These are phyloP conservation scores for Pterothamnion heteromorphum DNA, from an alignment of 31 red algal species.

Conservation along the genomic window DNA sequence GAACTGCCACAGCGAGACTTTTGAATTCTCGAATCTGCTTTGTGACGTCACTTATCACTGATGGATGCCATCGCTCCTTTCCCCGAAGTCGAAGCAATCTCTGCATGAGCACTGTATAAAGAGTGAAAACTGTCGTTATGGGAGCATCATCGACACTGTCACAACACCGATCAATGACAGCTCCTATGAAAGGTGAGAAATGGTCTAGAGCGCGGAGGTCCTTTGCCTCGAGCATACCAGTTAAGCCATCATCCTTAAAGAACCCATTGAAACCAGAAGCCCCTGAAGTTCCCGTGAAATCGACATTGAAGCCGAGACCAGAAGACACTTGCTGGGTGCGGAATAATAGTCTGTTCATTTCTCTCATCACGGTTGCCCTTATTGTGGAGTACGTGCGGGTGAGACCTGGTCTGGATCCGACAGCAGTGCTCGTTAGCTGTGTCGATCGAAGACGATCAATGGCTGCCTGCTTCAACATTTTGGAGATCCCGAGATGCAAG, in stretches of 20 bases:
- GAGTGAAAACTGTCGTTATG: too few species aligned
- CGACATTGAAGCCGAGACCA: neutral
- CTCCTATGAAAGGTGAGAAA: neutral
- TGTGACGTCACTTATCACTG: too few species aligned
- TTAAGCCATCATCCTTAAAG: neutral
- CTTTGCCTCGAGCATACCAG: neutral
- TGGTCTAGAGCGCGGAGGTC: neutral
- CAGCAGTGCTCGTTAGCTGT: neutral
- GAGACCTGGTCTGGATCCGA: neutral
- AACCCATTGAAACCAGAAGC: neutral
- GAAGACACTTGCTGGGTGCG: neutral
- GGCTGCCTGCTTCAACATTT: constrained; percentile 20
- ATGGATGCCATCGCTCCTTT: too few species aligned
- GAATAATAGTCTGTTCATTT: too few species aligned
- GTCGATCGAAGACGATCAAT: neutral
- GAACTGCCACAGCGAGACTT: neutral
- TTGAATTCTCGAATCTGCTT: constrained; percentile 7
- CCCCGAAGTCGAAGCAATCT: too few species aligned
- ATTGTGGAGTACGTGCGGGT: neutral
- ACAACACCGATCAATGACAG: neutral
- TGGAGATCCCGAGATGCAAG: neutral
- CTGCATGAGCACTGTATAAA: too few species aligned
- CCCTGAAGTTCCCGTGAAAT: neutral
- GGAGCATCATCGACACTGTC: too few species aligned
- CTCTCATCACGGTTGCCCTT: too few species aligned